Base-by-base conservation (phyloP, 2,329 filamentous ascomycete genomes). In the Pseudogymnoascus sp. region DNA sequence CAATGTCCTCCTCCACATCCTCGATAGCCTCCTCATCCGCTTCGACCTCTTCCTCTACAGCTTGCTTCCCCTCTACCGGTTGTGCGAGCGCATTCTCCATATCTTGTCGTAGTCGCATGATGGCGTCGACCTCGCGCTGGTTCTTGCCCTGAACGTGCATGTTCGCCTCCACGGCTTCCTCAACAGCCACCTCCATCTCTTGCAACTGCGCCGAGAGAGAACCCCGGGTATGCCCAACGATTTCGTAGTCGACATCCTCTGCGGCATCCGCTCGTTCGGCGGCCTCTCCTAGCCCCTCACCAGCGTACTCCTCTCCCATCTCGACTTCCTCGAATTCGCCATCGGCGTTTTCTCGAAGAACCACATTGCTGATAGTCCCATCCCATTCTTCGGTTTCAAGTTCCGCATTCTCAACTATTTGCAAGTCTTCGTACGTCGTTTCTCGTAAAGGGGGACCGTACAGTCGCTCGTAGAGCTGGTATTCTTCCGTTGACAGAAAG, bases 361-460 rank as follows among this genome's bases (percentile, higher is more conserved):
- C 65, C 1, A 77, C 71, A 66, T 76, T 77, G 69, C 33, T 70
- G 63, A 30, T 66, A 15, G 26, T 26, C 15, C 26, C 57, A 39
- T 69, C 66, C n/a, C 70, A 65, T 4, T 69, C 33, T 62, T 71
- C 64, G 58, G 65, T 66, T 55, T 61, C 52, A 58, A 59, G 37
- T 8, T 67, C 56, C 12, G 64, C 61, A 62, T 74, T 83, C 5
- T 45, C 39, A 26, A 45, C 39, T 26, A 26, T 45, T 3, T 45
- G 39, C 3, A 83, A 77, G 71, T 87, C 82, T 61, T 85, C 83
- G 1, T 81, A 78, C 6, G 68, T 72, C 1, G 82, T 86, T 58
- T 81, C 78, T 39, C 84, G 79, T 63, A 89, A 70, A 1, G 91
- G 90, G 33, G 85, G 78, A 1, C 92, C 92, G 71, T 94, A 96